A percentile compares a stretch with the other conserved stretches of the same genome.
These are phyloP conservation scores for Lactuca saligna DNA, from an alignment of 129 eudicot genomes.

Conservation along the genomic window DNA sequence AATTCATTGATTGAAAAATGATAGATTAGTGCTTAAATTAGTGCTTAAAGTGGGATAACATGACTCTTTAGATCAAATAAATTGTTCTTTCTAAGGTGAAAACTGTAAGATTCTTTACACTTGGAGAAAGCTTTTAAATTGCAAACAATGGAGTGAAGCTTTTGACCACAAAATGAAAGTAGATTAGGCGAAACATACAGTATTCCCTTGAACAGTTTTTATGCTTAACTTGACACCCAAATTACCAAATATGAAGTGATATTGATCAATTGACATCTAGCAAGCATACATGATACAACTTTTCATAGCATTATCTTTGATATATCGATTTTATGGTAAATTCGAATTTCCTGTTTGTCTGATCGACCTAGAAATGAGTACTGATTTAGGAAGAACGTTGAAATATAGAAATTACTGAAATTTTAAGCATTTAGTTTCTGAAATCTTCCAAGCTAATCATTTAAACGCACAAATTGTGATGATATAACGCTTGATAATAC, in stretches of 20 bases:
- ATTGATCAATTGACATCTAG: conserved; percentile 11
- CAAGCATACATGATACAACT: neutral
- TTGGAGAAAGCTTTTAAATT: neutral
- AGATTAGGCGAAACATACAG: conserved; percentile 3
- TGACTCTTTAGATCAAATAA: neutral
- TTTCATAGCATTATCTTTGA: neutral
- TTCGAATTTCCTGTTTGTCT: neutral
- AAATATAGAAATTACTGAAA: neutral
- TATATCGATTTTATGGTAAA: neutral
- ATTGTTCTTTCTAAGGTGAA: neutral
- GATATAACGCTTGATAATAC: neutral
- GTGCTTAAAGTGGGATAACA: neutral
- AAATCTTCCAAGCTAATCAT: neutral
- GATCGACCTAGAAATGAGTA: neutral
- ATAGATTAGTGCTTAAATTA: too few relatives aligned
- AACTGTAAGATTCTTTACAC: neutral
- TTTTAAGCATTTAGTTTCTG: neutral
- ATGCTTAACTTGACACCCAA: conserved; percentile 9
- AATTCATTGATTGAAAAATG: neutral
- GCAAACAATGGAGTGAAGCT: conserved; percentile 2
- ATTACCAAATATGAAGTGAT: neutral
- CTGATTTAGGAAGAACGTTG: neutral
- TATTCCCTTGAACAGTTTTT: conserved; percentile 12
- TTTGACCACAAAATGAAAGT: conserved; percentile 11
- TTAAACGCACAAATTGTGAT: neutral